Evolutionary conservation across 1,139 yeast species (phyloP).

Genomic region (Pneumocystis sp.): DNA sequence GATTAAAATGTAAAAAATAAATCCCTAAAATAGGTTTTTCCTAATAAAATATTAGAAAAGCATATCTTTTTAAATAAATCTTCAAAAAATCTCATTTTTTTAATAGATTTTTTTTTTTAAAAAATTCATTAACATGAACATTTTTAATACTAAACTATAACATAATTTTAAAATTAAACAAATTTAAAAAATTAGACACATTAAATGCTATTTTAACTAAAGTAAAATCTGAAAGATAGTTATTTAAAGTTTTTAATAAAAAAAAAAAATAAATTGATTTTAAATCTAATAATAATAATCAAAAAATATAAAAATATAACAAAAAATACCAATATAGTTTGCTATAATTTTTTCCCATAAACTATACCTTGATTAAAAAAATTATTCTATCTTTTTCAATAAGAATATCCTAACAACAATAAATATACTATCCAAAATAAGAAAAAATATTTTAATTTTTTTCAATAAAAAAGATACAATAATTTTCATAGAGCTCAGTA

Average conservation of each 20-base stretch:
- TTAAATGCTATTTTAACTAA: neutral
- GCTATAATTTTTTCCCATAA: neutral
- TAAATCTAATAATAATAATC: neutral
- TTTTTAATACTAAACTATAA: neutral
- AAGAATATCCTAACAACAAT: neutral
- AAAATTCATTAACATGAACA: neutral
- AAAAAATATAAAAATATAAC: neutral
- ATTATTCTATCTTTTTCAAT: neutral
- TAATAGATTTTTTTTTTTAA: neutral
- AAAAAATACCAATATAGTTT: neutral
- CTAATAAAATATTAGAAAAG: neutral
- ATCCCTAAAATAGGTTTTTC: neutral
- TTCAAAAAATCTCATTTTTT: neutral
- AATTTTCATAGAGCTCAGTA: neutral
- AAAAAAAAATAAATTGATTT: neutral
- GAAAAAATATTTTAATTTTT: neutral
- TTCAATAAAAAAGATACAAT: neutral
- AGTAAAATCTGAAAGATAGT: neutral
- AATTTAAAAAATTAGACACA: neutral
- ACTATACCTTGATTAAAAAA: neutral
- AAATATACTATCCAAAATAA: neutral
- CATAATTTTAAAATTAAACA: neutral
- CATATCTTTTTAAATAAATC: neutral
- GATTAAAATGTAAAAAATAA: neutral
- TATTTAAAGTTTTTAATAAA: neutral